Evolutionary conservation across 352 stramenopile genomes (phyloP), one percentile per base, ranked within the genome.

Genomic region (Pythium dissimile): DNA sequence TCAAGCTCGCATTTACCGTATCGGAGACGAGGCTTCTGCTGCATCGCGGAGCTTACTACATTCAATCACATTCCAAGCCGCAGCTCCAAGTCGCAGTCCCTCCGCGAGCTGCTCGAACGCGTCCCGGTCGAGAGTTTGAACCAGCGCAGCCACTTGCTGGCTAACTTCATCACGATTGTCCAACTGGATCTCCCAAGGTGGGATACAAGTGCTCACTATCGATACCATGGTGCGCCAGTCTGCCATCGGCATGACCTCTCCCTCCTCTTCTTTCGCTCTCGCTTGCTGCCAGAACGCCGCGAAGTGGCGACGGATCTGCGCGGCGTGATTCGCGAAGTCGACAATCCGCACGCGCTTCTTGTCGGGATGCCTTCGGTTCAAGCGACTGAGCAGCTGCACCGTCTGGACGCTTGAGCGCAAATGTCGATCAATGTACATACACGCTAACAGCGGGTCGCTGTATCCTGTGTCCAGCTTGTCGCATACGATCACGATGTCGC

Each of bases 381-480:
- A 55, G n/a, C 84, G 79, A 77, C 80, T 90, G 1, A 91, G 66
- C 28, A 94, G 65, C 56, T 94, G 84, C n/a, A 94, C 84, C 0
- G 76, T 88, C 24, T 88, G 81, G 1, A 73, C 66, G 20, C 69
- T 84, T 5, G 77, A 77, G 6, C 75, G 76, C 31, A 94, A 63
- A 32, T 84, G 80, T 11, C 84, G 80, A 56, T 94, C 84, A n/a
- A 94, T 80, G 54, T 91, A 94, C 81, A 94, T 92, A 21, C 72
- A 81, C 4, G 75, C 64, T 13, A 94, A 68, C 30, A 80, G 41
- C 0, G 84, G 82, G 35, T 94, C 82, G 46, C 90, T 94, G 71
- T 89, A 94, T 3, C 84, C 84, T 2, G 84, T 94, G 43, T 94
- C 84, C 7, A 94, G 78, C 48, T 94, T 94, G 49, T 94, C 84